Evolutionary conservation across 768 basidiomycete genomes (phyloP), one percentile per base, ranked within the genome.

Genomic region (Jaapia argillacea): DNA sequence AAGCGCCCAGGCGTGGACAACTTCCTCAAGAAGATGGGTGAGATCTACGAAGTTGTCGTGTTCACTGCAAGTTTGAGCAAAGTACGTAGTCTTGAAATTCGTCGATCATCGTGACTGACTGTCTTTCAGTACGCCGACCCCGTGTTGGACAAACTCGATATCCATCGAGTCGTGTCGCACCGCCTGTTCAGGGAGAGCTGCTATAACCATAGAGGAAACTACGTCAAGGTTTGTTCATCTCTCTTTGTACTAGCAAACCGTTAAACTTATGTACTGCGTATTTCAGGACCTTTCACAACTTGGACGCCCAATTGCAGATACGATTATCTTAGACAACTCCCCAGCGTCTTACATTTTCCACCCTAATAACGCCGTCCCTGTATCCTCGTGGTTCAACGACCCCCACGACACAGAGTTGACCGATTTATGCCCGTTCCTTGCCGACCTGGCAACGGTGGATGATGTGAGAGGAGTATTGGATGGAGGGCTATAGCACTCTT

Each of bases 291-390:
- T 99, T 26, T 99, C 96, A 18, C 96, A 97, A 65, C 73, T 99
- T 42, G 96, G 96, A 39, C 83, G 96, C 23, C 89, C 90, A 4
- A 89, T 96, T 52, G 74, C 79, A 38, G 90, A 94, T 57, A 90
- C 85, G 48, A 97, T 98, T 58, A 99, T 99, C 65, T 77, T 99
- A 54, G 96, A 98, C 67, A 99, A 98, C 62, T 98, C 94, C 22
- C 96, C 96, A 13, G 96, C 96, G 10, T 96, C 90, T 10, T 99
- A 98, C 64, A 94, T 98, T 47, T 99, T 99, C 75, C 94, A 99
- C 58, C 92, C 92, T 13, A 93, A 96, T 68, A 98, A 98, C 59
- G 96, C 96, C 28, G 94, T 98, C 4, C 96, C 96, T 10, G 93
- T 99, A 48, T 97, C 94, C 35, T 92, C 89, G 45, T 99, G 96